Percentiles rank a stretch among this genome's conserved stretches.
phyloP scores from a whole-genome alignment of 1,284 basidiomycete genomes.

The Cryptococcus sp. region DNA sequence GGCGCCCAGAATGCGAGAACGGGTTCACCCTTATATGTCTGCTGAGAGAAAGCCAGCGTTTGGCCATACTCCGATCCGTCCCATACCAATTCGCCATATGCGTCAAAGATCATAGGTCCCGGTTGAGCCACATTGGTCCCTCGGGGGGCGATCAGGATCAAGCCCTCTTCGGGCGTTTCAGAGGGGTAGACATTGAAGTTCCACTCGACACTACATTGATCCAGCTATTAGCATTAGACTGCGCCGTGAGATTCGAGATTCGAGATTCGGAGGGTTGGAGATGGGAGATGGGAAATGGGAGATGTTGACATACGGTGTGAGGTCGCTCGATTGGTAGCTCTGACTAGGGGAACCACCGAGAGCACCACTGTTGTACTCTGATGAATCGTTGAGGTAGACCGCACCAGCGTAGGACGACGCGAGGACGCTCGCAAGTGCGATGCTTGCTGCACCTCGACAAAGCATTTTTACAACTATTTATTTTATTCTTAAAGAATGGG shows the following conservation, averaged over 20 bases:
- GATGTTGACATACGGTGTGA: conserved; percentile 22
- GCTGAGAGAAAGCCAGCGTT: conserved; percentile 31
- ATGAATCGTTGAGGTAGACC: conserved; percentile 5
- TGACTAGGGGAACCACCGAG: conserved; percentile 27
- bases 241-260: no score
- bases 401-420: no score
- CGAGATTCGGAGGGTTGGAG: no score
- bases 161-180: conserved; percentile 9
- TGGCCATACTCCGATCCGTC: conserved; percentile 31
- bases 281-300: not conserved
- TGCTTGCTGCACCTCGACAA: no score
- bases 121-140: conserved; percentile 22
- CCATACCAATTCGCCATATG: conserved; percentile 40
- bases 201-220: conserved; percentile 15
- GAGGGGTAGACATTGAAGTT: conserved; percentile 28
- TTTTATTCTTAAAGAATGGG: no score
- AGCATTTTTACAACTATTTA: no score
- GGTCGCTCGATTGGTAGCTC: conserved; percentile 23
- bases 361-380: conserved; percentile 23
- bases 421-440: no score
- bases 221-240: not conserved
- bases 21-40: conserved; percentile 24
- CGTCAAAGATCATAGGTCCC: conserved; percentile 30
- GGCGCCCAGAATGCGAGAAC: conserved; percentile 36
- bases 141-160: conserved; percentile 37